Base-by-base conservation (phyloP, 768 basidiomycete species). In the Imleria badia region DNA sequence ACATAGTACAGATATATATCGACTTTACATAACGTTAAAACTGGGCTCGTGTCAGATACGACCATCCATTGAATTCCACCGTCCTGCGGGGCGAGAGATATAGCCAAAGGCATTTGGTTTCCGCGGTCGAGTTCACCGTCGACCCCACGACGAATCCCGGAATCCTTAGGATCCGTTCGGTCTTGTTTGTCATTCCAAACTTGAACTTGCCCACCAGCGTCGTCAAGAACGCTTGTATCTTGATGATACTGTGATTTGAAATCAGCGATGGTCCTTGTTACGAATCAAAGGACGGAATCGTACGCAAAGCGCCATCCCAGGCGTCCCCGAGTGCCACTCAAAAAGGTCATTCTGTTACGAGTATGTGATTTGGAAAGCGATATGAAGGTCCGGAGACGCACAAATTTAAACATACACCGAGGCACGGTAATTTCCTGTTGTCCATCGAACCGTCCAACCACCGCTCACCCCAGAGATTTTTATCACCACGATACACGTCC, bases 171-270 rank as follows among this genome's bases (percentile, higher is more conserved):
- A 77, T 34, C 17, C 61, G 61, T 23, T 66, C 56, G 5, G 63
- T 31, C 30, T 62, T 62, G n/a, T 72, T 64, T 7, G 73, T 71
- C 44, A 63, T 54, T 17, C 59, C 60, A 58, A 85, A 81, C 59
- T 83, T 81, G 61, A 84, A 82, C 56, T 79, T 73, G 36, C 74
- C 67, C 31, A 85, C 61, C 15, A 84, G 67, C 57, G 81, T 81
- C 14, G 77, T 72, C 19, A 85, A 58, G 69, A 86, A 81, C 0
- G 77, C 74, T 55, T 86, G 84, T 3, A 85, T 60, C 60, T 85
- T 82, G 22, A 75, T 58, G 4, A 82, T 55, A 3, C 73, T 73
- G 55, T 14, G 20, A 1, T 6, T 19, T 44, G 11, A 11, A 14
- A 29, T 46, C 20, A 55, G 29, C 13, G 6, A 40, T 19, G 7